Conservation (phyloP, 169 alveolate genomes). For the Perkinsus marinus region DNA sequence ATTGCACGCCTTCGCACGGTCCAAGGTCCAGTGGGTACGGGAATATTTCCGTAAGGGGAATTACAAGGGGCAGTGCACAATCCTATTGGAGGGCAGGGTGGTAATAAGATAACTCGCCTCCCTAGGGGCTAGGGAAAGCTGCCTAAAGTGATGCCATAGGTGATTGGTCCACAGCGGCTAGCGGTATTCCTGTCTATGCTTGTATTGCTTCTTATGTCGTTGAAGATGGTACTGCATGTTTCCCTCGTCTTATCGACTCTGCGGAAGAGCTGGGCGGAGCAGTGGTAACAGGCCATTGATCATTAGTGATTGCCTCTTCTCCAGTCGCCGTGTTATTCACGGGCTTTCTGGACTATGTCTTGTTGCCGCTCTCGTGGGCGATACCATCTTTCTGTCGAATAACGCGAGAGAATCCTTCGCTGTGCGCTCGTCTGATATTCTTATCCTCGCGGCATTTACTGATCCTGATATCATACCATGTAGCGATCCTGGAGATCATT, state of each 20-base stretch:
- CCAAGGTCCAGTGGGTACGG: neutral
- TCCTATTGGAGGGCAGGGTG: neutral
- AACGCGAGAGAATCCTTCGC: neutral
- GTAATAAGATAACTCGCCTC: too few species aligned
- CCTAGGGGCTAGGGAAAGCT: too few species aligned
- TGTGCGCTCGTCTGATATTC: neutral
- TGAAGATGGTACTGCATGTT: neutral
- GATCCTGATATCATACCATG: constrained; percentile 2
- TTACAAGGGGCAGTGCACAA: neutral
- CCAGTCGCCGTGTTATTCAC: neutral
- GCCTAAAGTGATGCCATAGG: neutral
- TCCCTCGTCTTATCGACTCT: neutral
- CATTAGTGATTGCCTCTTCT: neutral
- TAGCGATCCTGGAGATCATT: neutral
- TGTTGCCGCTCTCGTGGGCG: neutral
- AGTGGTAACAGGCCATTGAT: neutral
- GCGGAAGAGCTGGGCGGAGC: neutral
- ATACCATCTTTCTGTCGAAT: neutral
- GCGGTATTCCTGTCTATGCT: neutral
- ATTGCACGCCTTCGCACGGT: neutral
- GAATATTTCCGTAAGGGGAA: neutral
- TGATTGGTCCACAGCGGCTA: neutral
- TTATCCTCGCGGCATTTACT: neutral
- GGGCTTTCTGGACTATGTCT: neutral
- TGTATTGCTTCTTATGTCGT: neutral